These are phyloP conservation scores for Kuraishia floccosa DNA, from an alignment of 805 yeast genomes.

Conservation along the genomic window DNA sequence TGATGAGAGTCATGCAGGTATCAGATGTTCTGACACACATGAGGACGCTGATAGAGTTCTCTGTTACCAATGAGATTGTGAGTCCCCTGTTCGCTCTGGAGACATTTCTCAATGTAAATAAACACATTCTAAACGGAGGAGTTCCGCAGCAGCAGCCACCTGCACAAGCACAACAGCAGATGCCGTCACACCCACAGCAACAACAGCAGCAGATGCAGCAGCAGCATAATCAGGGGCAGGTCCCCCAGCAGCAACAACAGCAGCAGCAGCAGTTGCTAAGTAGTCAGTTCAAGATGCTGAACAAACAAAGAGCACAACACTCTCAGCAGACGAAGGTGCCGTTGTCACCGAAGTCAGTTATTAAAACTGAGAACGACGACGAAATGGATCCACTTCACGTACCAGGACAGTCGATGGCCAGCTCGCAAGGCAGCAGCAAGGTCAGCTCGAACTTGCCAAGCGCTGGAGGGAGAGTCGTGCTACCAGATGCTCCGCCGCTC, in stretches of 20 bases:
- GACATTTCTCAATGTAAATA: slow-evolving; percentile 3
- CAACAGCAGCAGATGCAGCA: not conserved
- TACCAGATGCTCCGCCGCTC: too few species aligned
- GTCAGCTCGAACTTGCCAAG: not conserved
- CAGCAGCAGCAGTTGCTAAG: slow-evolving; percentile 2
- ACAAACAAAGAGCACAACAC: slow-evolving; percentile 1
- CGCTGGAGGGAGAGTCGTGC: not conserved
- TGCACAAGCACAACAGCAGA: not conserved
- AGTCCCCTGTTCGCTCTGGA: slow-evolving; percentile 2
- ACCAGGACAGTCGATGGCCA: not conserved
- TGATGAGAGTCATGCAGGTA: slow-evolving; percentile 63
- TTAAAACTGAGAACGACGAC: not conserved
- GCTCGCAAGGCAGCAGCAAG: not conserved
- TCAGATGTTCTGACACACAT: slow-evolving; percentile 71
- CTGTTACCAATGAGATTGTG: not conserved
- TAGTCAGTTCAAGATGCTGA: too few species aligned
- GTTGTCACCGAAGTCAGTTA: not conserved
- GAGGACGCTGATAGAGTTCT: slow-evolving; percentile 40
- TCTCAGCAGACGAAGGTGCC: not conserved
- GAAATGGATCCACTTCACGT: too few species aligned
- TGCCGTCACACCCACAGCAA: not conserved
- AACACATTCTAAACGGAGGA: not conserved
- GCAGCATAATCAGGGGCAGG: not conserved
- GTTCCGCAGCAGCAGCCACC: not conserved
- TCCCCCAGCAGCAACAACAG: slow-evolving; percentile 1